These are phyloP conservation scores for Hygrophorus russula DNA, from an alignment of 768 basidiomycete genomes.

Conservation along the genomic window DNA sequence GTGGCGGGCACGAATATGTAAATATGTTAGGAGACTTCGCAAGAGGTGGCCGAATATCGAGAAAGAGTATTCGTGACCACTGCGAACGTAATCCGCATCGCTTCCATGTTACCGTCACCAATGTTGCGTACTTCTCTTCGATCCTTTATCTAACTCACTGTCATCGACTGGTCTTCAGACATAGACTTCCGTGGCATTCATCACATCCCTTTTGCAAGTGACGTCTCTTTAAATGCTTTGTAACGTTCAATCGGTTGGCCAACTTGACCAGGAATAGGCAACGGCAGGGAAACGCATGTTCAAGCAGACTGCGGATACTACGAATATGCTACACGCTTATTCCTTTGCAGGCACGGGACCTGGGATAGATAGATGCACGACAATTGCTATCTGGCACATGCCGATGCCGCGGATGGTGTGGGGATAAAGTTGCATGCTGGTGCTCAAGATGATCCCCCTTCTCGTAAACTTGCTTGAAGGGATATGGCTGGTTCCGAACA, in stretches of 20 bases:
- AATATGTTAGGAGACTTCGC: conserved; percentile 17
- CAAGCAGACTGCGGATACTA: background rate
- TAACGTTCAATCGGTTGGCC: background rate
- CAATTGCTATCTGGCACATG: no score
- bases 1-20: conserved; percentile 24
- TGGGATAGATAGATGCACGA: conserved; percentile 2
- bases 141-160: conserved; percentile 8
- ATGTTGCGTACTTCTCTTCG: conserved; percentile 8
- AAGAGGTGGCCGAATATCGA: conserved; percentile 12
- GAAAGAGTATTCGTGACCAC: conserved; percentile 13
- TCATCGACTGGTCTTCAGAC: conserved; percentile 9
- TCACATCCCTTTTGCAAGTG: conserved; percentile 10
- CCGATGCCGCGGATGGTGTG: no score
- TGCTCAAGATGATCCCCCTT: no score
- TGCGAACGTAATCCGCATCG: conserved; percentile 6
- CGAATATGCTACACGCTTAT: background rate
- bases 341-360: background rate
- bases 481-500: no score
- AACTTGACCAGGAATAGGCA: background rate
- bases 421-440: no score
- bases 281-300: background rate
- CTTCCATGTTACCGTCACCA: conserved; percentile 10
- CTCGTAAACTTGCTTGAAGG: no score
- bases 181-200: conserved; percentile 12
- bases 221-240: background rate